phyloP scores from a whole-genome alignment of 116 monocot species.

The Zostera marina region DNA sequence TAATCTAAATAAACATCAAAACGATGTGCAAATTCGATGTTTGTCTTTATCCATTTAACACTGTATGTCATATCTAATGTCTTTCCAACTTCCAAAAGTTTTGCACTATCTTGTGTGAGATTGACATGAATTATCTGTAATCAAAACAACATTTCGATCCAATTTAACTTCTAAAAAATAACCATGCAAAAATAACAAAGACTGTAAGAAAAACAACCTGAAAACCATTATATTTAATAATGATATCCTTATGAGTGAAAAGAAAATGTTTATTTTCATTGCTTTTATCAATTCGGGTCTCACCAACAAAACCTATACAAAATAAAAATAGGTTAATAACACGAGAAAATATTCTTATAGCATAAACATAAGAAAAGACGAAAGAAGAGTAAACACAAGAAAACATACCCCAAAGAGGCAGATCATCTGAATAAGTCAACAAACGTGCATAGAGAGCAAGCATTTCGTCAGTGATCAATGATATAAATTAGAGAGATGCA shows the following conservation, averaged over 20 bases:
- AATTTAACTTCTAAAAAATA: no score
- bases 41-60: constrained; percentile 59
- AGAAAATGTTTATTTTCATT: constrained; percentile 71
- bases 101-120: constrained; percentile 67
- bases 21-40: constrained; percentile 70
- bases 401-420: constrained; percentile 90
- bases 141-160: not conserved
- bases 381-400: not conserved
- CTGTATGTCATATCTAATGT: constrained; percentile 81
- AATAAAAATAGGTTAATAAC: not conserved
- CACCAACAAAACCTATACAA: constrained; percentile 73
- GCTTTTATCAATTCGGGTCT: constrained; percentile 38
- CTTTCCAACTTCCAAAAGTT: constrained; percentile 63
- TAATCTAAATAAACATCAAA: constrained; percentile 95
- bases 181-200: not conserved
- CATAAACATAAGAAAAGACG: constrained; percentile 3
- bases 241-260: constrained; percentile 83
- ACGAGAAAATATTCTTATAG: not conserved
- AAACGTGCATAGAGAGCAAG: constrained; percentile 6
- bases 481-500: not conserved
- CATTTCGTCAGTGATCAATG: not conserved
- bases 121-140: constrained; percentile 89
- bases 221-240: constrained; percentile 57
- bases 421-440: constrained; percentile 35
- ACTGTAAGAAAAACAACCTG: constrained; percentile 28